Conservation (phyloP, 2,329 filamentous ascomycete species). For the Colletotrichum musae region DNA sequence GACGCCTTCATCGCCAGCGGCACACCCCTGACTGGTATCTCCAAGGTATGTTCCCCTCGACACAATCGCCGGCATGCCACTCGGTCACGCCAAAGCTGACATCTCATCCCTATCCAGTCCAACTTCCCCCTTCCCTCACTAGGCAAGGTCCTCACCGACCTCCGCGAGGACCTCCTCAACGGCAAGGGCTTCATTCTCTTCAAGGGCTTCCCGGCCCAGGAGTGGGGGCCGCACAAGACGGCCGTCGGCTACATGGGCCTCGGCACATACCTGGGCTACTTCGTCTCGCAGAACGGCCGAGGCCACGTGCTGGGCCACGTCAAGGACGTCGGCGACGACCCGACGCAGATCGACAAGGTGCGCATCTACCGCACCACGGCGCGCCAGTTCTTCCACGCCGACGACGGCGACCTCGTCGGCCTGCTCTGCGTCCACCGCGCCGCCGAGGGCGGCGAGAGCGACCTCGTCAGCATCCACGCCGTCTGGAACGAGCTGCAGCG, state of each 20-base stretch:
- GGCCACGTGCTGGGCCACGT: conserved; percentile 92
- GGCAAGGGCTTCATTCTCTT: conserved; percentile 93
- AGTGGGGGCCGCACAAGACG: conserved; percentile 85
- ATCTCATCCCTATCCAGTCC: conserved; percentile 43
- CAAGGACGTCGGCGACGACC: conserved; percentile 88
- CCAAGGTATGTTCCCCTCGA: conserved; percentile 34
- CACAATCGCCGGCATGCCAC: neutral
- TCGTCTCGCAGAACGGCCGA: conserved; percentile 86
- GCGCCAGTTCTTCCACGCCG: conserved; percentile 87
- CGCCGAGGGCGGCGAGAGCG: conserved; percentile 85
- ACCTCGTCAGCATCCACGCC: conserved; percentile 83
- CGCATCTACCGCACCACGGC: conserved; percentile 93
- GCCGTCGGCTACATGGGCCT: conserved; percentile 94
- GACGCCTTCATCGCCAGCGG: conserved; percentile 78
- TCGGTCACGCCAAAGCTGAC: neutral
- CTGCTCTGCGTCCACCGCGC: conserved; percentile 85
- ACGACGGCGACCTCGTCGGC: conserved; percentile 87
- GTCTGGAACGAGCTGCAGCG: conserved; percentile 86
- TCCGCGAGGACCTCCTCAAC: conserved; percentile 70
- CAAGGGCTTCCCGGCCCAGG: conserved; percentile 83
- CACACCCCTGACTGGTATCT: conserved; percentile 79
- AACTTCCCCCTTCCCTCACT: conserved; percentile 62
- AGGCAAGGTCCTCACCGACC: conserved; percentile 50
- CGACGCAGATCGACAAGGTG: conserved; percentile 85
- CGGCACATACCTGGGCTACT: conserved; percentile 88